Conservation (phyloP, 495 filamentous ascomycete species). For the Coniosporium apollinis region DNA sequence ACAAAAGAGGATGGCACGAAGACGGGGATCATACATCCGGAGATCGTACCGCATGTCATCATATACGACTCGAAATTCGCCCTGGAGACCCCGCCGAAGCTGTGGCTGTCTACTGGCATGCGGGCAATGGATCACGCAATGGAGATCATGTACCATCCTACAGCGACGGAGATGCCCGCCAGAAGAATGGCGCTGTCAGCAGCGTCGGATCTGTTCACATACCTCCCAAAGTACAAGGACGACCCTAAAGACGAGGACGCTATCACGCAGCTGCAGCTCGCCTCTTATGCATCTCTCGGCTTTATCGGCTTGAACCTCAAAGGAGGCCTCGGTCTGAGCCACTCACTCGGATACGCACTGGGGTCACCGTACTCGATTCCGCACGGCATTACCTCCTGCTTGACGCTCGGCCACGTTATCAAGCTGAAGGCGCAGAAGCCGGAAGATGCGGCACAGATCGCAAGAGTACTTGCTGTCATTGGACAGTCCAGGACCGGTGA, state of each 20-base stretch:
- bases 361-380: constrained; percentile 34
- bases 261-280: constrained; percentile 30
- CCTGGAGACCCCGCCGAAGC: constrained; percentile 24
- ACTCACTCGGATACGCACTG: constrained; percentile 31
- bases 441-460: constrained; percentile 28
- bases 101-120: constrained; percentile 29
- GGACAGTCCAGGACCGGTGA: constrained; percentile 22
- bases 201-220: constrained; percentile 23
- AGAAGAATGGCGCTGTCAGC: constrained; percentile 23
- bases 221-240: constrained; percentile 26
- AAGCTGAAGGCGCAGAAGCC: constrained; percentile 25
- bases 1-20: constrained; percentile 27
- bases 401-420: constrained; percentile 30
- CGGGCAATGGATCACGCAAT: constrained; percentile 33
- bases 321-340: constrained; percentile 28
- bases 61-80: constrained; percentile 31
- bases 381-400: constrained; percentile 32
- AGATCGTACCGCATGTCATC: constrained; percentile 24
- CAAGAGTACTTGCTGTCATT: constrained; percentile 24
- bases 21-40: constrained; percentile 19
- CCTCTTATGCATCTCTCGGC: constrained; percentile 26
- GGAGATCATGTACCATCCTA: constrained; percentile 32
- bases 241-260: constrained; percentile 25
- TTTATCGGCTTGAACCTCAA: constrained; percentile 28
- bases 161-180: constrained; percentile 29